A percentile compares a stretch with the other conserved stretches of the same genome.
phyloP scores from a whole-genome alignment of 2,329 filamentous ascomycete genomes.

The Nothophoma quercina region DNA sequence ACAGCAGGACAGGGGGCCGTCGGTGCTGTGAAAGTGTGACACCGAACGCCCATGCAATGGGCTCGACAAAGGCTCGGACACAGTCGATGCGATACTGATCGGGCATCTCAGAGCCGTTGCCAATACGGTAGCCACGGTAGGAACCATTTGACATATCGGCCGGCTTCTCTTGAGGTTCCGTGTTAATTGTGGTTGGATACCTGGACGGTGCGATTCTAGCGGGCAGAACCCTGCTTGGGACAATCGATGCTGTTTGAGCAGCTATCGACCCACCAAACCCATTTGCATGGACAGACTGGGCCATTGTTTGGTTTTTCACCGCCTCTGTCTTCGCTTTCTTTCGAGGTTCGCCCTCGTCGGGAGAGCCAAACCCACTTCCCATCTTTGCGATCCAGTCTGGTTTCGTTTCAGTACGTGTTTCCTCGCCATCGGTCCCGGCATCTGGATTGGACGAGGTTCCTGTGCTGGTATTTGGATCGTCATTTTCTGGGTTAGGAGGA shows the following conservation, averaged over 20 bases:
- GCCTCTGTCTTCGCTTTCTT: constrained; percentile 51
- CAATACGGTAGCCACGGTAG: constrained; percentile 67
- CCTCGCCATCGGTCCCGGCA: constrained; percentile 8
- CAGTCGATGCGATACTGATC: constrained; percentile 64
- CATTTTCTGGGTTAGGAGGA: constrained; percentile 32
- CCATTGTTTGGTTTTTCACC: constrained; percentile 22
- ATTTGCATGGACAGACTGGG: constrained; percentile 19
- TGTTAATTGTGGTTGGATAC: constrained; percentile 34
- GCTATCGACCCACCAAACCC: constrained; percentile 15
- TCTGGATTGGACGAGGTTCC: not conserved
- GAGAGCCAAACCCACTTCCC: constrained; percentile 15
- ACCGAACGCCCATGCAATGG: constrained; percentile 65
- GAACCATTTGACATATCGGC: constrained; percentile 42
- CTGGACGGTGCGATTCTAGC: constrained; percentile 39
- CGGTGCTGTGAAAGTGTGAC: constrained; percentile 60
- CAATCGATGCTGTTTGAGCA: constrained; percentile 18
- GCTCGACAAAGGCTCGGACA: constrained; percentile 64
- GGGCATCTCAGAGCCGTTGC: constrained; percentile 65
- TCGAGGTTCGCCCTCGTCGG: constrained; percentile 36
- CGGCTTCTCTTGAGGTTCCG: constrained; percentile 28
- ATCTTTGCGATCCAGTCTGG: constrained; percentile 19
- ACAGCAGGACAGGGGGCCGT: constrained; percentile 56
- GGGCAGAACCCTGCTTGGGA: constrained; percentile 37
- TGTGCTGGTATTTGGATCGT: constrained; percentile 7
- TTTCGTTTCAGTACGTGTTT: constrained; percentile 21